A percentile compares a stretch with the other conserved stretches of the same genome.
phyloP scores from a whole-genome alignment of 1,284 basidiomycete species.

The Hypsizygus ulmarius region DNA sequence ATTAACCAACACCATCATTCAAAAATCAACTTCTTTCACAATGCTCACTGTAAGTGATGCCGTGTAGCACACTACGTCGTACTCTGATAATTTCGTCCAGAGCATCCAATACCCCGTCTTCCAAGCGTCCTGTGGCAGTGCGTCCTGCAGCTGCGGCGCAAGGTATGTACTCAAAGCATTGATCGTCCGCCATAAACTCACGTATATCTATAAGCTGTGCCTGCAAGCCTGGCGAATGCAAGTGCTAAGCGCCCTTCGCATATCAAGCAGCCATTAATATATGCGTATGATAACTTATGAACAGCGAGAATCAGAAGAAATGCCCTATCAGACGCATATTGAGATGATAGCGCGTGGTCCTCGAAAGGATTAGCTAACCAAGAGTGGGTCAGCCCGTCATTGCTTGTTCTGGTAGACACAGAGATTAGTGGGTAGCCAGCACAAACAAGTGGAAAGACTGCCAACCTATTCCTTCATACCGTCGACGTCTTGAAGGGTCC shows the following conservation, averaged over 20 bases:
- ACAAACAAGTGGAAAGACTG: constrained; percentile 4
- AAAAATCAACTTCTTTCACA: constrained; percentile 8
- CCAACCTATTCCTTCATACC: constrained; percentile 67
- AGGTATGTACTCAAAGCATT: constrained; percentile 32
- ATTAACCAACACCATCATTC: background rate
- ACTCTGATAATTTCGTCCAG: constrained; percentile 24
- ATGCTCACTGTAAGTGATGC: constrained; percentile 35
- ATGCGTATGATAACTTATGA: background rate
- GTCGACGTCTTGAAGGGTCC: constrained; percentile 55
- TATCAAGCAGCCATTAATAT: background rate
- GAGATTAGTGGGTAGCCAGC: background rate
- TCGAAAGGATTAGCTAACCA: too few relatives aligned
- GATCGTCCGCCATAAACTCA: constrained; percentile 2
- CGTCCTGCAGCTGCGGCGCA: constrained; percentile 50
- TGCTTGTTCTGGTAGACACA: background rate
- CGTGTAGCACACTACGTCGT: constrained; percentile 3
- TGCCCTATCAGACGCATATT: too few relatives aligned
- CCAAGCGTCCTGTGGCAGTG: constrained; percentile 45
- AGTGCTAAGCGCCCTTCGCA: constrained; percentile 40
- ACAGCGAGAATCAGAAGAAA: too few relatives aligned
- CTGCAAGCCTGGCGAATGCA: constrained; percentile 60
- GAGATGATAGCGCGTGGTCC: too few relatives aligned
- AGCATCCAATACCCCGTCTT: constrained; percentile 39
- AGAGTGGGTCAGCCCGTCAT: too few relatives aligned
- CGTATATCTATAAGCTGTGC: constrained; percentile 39